Evolutionary conservation across 1,284 basidiomycete genomes (phyloP).

Genomic region (Papiliotrema flavescens): DNA sequence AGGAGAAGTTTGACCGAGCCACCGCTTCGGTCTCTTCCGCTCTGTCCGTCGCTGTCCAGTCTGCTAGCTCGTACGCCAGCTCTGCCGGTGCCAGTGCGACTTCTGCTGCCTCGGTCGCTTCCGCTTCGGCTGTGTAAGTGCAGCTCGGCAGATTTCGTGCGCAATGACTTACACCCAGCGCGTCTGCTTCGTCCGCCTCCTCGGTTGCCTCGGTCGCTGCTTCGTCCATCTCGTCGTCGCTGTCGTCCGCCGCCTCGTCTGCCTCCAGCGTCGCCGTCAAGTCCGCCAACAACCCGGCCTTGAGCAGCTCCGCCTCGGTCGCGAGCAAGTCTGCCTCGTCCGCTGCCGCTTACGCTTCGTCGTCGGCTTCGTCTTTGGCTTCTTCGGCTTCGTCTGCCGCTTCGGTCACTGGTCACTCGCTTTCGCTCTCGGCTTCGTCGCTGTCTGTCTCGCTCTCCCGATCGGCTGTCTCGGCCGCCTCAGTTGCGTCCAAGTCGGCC

Average conservation of each 20-base stretch:
- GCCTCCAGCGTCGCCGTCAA: constrained; percentile 34
- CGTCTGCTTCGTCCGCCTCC: constrained; percentile 40
- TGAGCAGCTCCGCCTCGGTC: constrained; percentile 34
- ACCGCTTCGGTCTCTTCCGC: constrained; percentile 40
- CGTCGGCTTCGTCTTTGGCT: constrained; percentile 39
- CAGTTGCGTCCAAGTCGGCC: constrained; percentile 34
- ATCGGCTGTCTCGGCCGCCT: constrained; percentile 32
- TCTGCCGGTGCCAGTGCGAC: constrained; percentile 32
- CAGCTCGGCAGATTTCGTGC: background rate
- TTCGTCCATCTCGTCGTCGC: constrained; percentile 33
- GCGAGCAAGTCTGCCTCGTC: constrained; percentile 41
- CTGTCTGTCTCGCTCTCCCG: constrained; percentile 23
- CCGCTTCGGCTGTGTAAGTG: constrained; percentile 28
- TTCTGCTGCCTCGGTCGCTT: constrained; percentile 38
- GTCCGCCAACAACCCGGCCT: constrained; percentile 32
- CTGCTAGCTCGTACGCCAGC: constrained; percentile 30
- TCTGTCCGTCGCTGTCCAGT: constrained; percentile 28
- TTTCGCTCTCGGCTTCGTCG: constrained; percentile 32
- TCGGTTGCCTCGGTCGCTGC: constrained; percentile 35
- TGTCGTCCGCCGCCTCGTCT: constrained; percentile 38
- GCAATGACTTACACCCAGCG: constrained; percentile 5
- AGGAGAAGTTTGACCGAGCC: constrained; percentile 46
- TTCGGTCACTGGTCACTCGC: constrained; percentile 52
- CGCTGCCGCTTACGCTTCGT: constrained; percentile 44
- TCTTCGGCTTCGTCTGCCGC: constrained; percentile 38